Evolutionary conservation across 129 eudicot genomes (phyloP).

Genomic region (Apium graveolens): DNA sequence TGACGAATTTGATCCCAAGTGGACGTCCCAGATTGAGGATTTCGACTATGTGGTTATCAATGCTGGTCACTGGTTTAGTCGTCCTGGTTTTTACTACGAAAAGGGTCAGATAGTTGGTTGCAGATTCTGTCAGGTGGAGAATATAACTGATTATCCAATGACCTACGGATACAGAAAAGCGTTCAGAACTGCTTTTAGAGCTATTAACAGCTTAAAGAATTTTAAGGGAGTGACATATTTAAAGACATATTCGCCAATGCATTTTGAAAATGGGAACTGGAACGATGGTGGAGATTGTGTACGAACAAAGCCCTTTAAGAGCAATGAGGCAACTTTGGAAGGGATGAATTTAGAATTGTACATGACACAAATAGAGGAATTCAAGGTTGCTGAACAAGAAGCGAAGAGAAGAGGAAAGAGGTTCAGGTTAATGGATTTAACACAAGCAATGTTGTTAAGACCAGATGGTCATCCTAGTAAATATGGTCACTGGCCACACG

Average conservation of each 20-base stretch:
- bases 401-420: slow-evolving; percentile 41
- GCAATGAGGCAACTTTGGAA: slow-evolving; percentile 42
- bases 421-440: slow-evolving; percentile 55
- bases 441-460: slow-evolving; percentile 66
- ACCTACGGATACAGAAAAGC: slow-evolving; percentile 53
- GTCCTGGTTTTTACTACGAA: slow-evolving; percentile 51
- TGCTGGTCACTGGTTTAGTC: slow-evolving; percentile 63
- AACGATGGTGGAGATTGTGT: slow-evolving; percentile 60
- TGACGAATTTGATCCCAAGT: slow-evolving; percentile 56
- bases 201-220: slow-evolving; percentile 30
- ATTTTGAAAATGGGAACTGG: slow-evolving; percentile 70
- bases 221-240: slow-evolving; percentile 51
- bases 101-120: slow-evolving; percentile 43
- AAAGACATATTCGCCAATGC: slow-evolving; percentile 63
- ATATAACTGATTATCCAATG: slow-evolving; percentile 50
- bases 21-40: slow-evolving; percentile 53
- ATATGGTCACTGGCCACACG: slow-evolving; percentile 81
- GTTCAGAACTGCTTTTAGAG: slow-evolving; percentile 53
- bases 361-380: slow-evolving; percentile 61
- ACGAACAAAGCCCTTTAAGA: slow-evolving; percentile 48
- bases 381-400: slow-evolving; percentile 36
- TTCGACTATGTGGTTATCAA: slow-evolving; percentile 49
- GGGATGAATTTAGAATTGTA: slow-evolving; percentile 63
- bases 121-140: slow-evolving; percentile 38
- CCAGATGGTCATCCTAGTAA: slow-evolving; percentile 96